Conservation (phyloP, 176 grass and related monocot species). For the Ananas comosus region DNA sequence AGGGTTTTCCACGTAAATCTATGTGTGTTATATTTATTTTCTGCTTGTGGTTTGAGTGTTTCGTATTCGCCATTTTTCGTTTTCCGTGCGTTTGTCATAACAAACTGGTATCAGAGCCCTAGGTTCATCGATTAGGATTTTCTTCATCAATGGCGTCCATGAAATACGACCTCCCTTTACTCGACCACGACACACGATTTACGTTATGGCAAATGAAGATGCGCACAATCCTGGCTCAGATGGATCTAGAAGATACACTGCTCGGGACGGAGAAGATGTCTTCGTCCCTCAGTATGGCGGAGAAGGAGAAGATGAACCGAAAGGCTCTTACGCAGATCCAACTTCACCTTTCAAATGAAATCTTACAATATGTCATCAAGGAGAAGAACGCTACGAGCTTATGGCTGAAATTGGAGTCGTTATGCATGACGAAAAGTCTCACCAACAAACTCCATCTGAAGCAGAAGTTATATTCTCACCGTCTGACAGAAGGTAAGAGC, state of each 20-base stretch:
- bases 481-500: no score
- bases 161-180: conserved; percentile 4
- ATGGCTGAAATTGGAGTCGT: conserved; percentile 8
- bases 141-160: neutral
- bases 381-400: neutral
- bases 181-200: neutral
- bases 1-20: no score
- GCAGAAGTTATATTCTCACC: no score
- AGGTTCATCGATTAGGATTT: no score
- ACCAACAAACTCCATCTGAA: no score
- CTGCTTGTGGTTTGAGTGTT: no score
- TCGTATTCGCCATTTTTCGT: no score
- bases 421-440: neutral
- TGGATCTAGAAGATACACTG: neutral
- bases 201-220: conserved; percentile 14
- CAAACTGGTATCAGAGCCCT: no score
- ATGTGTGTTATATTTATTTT: no score
- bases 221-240: neutral
- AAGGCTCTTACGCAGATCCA: conserved; percentile 10
- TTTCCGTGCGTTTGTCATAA: no score
- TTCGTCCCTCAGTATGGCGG: neutral
- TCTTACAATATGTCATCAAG: conserved; percentile 5
- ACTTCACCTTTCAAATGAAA: neutral
- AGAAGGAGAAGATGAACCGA: neutral
- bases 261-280: neutral